These are phyloP conservation scores for Oryza officinalis DNA, from an alignment of 176 grass and related monocot genomes.

Conservation along the genomic window DNA sequence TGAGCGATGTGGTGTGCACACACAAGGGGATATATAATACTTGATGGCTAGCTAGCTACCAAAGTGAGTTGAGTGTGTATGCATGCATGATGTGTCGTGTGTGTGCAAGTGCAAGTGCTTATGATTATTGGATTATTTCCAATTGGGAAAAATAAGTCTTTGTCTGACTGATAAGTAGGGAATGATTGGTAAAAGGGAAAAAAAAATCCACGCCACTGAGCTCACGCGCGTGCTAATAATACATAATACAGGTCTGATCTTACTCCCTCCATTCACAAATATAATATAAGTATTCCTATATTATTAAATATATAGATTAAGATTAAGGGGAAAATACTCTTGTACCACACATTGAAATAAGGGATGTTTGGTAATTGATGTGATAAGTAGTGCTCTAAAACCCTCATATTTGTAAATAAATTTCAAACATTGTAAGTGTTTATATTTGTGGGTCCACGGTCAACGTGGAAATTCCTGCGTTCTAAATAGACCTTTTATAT, in stretches of 20 bases:
- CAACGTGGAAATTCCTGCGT: neutral
- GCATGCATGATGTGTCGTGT: neutral
- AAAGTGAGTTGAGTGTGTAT: neutral
- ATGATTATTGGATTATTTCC: neutral
- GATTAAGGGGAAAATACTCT: too few relatives aligned
- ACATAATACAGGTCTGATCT: neutral
- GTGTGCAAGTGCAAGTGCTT: neutral
- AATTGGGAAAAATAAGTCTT: neutral
- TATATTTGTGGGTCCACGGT: too few relatives aligned
- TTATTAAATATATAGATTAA: too few relatives aligned
- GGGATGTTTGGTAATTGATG: too few relatives aligned
- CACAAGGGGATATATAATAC: constrained; percentile 48
- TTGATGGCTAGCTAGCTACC: neutral
- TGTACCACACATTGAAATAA: too few relatives aligned
- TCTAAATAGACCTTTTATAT: too few relatives aligned
- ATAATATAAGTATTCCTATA: too few relatives aligned
- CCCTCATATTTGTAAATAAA: too few relatives aligned
- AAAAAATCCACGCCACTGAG: too few relatives aligned
- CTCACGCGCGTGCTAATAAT: neutral
- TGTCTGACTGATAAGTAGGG: constrained; percentile 28
- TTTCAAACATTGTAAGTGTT: too few relatives aligned
- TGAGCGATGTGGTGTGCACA: constrained; percentile 45
- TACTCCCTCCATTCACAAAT: too few relatives aligned
- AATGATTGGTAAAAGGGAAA: constrained; percentile 31
- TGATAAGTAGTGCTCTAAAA: too few relatives aligned